A percentile compares a stretch with the other conserved stretches of the same genome.
Conservation (phyloP, 2,329 filamentous ascomycete genomes). For the Polytolypa hystricis region DNA sequence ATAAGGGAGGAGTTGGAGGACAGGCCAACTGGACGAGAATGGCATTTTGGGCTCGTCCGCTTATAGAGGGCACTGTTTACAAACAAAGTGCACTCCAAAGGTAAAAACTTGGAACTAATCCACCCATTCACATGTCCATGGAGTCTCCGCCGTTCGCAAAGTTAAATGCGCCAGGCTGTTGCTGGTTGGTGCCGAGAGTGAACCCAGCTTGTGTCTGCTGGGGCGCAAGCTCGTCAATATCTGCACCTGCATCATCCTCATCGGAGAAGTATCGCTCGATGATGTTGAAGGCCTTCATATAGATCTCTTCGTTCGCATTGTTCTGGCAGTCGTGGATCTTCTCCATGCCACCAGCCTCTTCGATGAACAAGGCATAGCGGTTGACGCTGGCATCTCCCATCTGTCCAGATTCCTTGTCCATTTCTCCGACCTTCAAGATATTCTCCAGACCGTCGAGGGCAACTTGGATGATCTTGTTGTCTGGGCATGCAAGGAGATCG, state of each 20-base stretch:
- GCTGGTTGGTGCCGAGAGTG: slow-evolving; percentile 53
- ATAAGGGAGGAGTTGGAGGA: not conserved
- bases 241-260: slow-evolving; percentile 69
- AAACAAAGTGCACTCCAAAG: slow-evolving; percentile 2
- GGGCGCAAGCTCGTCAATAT: slow-evolving; percentile 71
- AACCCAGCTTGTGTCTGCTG: slow-evolving; percentile 63
- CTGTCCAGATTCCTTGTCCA: slow-evolving; percentile 80
- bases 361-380: slow-evolving; percentile 94
- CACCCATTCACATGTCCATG: slow-evolving; percentile 61
- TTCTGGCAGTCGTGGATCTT: slow-evolving; percentile 99
- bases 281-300: slow-evolving; percentile 99
- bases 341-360: slow-evolving; percentile 98
- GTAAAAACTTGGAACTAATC: slow-evolving; percentile 1
- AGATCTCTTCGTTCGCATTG: slow-evolving; percentile 99
- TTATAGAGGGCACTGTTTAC: too few relatives aligned
- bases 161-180: slow-evolving; percentile 73
- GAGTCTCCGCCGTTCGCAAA: slow-evolving; percentile 67
- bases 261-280: slow-evolving; percentile 99
- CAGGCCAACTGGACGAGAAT: not conserved
- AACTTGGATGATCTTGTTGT: slow-evolving; percentile 99
- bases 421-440: slow-evolving; percentile 97
- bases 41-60: too few relatives aligned
- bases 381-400: slow-evolving; percentile 53
- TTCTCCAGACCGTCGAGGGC: slow-evolving; percentile 96
- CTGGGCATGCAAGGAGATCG: slow-evolving; percentile 86